Percentiles rank a stretch among this genome's conserved stretches.
Evolutionary conservation across 2,329 filamentous ascomycete species (phyloP).

Genomic region (Cryoendolithus antarcticus): DNA sequence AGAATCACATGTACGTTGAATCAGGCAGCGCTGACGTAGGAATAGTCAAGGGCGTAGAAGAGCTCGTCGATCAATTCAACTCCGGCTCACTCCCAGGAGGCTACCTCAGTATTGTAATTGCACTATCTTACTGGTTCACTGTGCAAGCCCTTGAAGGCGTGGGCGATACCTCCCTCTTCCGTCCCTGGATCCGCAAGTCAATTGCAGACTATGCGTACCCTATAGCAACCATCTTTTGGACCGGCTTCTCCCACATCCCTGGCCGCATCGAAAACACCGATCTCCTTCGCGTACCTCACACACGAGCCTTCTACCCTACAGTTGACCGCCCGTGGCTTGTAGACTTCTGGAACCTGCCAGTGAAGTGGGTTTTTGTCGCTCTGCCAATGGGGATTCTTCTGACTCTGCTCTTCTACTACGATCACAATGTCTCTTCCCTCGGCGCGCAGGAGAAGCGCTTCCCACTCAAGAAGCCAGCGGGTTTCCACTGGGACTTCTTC

Average conservation of each 20-base stretch:
- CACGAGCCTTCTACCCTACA: constrained; percentile 36
- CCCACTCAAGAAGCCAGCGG: constrained; percentile 44
- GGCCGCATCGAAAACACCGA: constrained; percentile 31
- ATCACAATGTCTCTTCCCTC: constrained; percentile 44
- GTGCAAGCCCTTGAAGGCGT: constrained; percentile 40
- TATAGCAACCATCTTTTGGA: constrained; percentile 42
- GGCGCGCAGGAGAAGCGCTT: constrained; percentile 45
- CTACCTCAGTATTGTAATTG: constrained; percentile 38
- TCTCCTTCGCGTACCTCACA: constrained; percentile 31
- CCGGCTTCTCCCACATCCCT: constrained; percentile 41
- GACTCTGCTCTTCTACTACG: constrained; percentile 45
- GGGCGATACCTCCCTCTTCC: constrained; percentile 33
- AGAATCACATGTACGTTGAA: background rate
- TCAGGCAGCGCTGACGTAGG: constrained; percentile 6
- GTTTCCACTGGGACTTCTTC: constrained; percentile 52
- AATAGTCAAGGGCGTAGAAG: constrained; percentile 44
- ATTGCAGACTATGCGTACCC: constrained; percentile 43
- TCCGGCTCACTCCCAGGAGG: constrained; percentile 24
- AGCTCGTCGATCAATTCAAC: constrained; percentile 40
- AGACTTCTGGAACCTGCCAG: constrained; percentile 40
- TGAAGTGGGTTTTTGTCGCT: constrained; percentile 42
- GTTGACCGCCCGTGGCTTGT: constrained; percentile 36
- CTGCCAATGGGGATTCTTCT: constrained; percentile 42
- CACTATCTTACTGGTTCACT: constrained; percentile 40
- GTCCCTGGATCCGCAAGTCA: constrained; percentile 32